These are phyloP conservation scores for Nakazawaea pomicola DNA, from an alignment of 805 yeast species.

Conservation along the genomic window DNA sequence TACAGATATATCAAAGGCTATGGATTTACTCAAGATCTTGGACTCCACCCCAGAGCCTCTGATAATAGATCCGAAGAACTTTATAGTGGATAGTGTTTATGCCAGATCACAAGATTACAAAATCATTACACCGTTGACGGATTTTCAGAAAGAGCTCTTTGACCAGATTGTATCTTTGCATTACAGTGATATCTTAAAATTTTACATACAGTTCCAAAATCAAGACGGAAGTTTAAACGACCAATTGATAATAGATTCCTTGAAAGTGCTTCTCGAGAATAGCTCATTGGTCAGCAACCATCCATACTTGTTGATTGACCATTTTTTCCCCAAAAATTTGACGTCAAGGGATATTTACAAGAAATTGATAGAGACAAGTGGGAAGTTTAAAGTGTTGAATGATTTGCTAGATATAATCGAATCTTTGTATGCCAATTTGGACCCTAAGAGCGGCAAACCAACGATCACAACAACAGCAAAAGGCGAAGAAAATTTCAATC, in stretches of 20 bases:
- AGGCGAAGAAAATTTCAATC: conserved; percentile 30
- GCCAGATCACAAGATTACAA: conserved; percentile 59
- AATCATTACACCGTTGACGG: conserved; percentile 78
- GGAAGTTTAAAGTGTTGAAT: conserved; percentile 71
- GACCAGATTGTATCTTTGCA: conserved; percentile 91
- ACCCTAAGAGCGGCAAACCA: no score
- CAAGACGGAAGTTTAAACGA: conserved; percentile 36
- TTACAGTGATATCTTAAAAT: conserved; percentile 84
- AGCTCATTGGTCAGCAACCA: conserved; percentile 81
- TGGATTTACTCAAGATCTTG: conserved; percentile 72
- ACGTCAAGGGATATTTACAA: conserved; percentile 65
- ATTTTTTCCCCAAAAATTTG: conserved; percentile 78
- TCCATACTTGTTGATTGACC: conserved; percentile 81
- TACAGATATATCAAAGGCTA: no score
- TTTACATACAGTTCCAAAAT: conserved; percentile 60
- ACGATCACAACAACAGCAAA: no score
- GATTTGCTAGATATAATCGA: conserved; percentile 57
- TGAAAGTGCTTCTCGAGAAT: conserved; percentile 70
- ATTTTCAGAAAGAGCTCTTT: conserved; percentile 81
- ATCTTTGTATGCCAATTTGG: conserved; percentile 22
- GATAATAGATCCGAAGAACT: conserved; percentile 53
- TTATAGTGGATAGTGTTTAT: conserved; percentile 27
- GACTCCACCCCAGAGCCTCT: conserved; percentile 86
- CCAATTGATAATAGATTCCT: conserved; percentile 63
- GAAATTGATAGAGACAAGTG: conserved; percentile 72